Evolutionary conservation across 2,329 filamentous ascomycete species (phyloP).

Genomic region (Colletotrichum godetiae): DNA sequence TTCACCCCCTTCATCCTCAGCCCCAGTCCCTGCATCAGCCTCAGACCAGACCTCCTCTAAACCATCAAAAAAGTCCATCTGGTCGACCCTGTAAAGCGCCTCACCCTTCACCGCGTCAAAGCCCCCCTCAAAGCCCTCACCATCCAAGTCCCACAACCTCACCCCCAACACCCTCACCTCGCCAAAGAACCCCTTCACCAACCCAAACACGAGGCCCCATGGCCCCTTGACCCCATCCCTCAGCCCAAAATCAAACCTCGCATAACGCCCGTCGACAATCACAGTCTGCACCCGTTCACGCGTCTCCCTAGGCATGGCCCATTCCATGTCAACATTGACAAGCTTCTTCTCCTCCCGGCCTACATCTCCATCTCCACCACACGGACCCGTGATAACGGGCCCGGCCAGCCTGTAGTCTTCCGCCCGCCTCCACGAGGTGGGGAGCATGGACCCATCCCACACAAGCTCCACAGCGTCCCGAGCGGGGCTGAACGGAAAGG

Average conservation of each 20-base stretch:
- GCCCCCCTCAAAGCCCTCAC: not conserved
- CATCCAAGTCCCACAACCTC: not conserved
- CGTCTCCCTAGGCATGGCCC: not conserved
- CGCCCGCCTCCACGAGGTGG: not conserved
- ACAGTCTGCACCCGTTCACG: not conserved
- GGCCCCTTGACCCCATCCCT: not conserved
- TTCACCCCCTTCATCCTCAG: not conserved
- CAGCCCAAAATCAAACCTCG: too few species aligned
- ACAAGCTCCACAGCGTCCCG: not conserved
- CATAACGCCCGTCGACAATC: not conserved
- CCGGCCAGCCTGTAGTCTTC: not conserved
- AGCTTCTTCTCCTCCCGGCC: too few species aligned
- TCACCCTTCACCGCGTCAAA: not conserved
- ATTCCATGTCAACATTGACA: not conserved
- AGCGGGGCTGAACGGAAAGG: constrained; percentile 9
- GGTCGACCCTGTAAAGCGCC: not conserved
- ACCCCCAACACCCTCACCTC: not conserved
- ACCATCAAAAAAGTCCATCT: not conserved
- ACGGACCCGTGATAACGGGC: not conserved
- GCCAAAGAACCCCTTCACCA: not conserved
- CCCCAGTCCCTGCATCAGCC: not conserved
- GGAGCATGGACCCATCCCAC: not conserved
- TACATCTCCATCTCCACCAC: not conserved
- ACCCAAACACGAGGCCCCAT: not conserved
- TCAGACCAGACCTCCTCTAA: not conserved